Percentiles rank a stretch among this genome's conserved stretches.
Evolutionary conservation across 75 land plant species (phyloP).

Genomic region (Sequoia sempervirens): DNA sequence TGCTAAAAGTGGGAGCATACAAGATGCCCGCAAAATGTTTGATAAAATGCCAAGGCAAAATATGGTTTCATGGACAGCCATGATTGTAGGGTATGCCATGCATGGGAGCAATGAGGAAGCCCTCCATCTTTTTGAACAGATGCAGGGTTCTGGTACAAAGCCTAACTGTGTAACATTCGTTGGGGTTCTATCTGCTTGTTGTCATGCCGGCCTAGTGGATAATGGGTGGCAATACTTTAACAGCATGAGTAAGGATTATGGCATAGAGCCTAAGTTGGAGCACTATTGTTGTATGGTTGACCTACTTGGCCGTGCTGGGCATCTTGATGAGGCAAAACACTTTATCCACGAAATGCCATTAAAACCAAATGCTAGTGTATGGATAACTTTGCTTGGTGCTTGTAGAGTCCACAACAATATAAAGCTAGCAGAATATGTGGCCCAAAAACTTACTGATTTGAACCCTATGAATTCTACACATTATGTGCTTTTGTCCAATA

Average conservation of each 20-base stretch:
- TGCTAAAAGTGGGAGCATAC: conserved; percentile 33
- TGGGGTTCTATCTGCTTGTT: conserved; percentile 17
- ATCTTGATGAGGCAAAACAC: conserved; percentile 12
- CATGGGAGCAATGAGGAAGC: conserved; percentile 18
- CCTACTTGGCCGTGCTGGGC: conserved; percentile 18
- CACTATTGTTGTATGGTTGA: conserved; percentile 27
- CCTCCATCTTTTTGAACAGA: conserved; percentile 12
- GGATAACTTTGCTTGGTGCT: conserved; percentile 22
- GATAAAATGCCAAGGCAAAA: conserved; percentile 16
- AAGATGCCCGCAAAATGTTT: conserved; percentile 32
- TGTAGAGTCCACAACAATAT: conserved; percentile 18
- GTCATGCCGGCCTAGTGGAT: conserved; percentile 18
- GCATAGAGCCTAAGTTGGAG: conserved; percentile 14
- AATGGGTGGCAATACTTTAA: conserved; percentile 17
- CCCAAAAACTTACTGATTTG: not conserved
- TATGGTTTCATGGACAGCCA: conserved; percentile 37
- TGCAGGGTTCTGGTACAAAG: conserved; percentile 11
- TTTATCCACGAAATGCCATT: conserved; percentile 21
- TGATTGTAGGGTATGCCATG: conserved; percentile 16
- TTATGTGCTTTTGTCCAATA: conserved; percentile 18
- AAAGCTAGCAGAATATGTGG: conserved; percentile 10
- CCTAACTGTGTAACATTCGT: conserved; percentile 19
- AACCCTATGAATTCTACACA: conserved; percentile 15
- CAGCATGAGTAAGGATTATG: conserved; percentile 15
- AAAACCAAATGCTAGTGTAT: conserved; percentile 10